Base-by-base conservation (phyloP, 1,284 basidiomycete genomes). In the Marasmius oreades region DNA sequence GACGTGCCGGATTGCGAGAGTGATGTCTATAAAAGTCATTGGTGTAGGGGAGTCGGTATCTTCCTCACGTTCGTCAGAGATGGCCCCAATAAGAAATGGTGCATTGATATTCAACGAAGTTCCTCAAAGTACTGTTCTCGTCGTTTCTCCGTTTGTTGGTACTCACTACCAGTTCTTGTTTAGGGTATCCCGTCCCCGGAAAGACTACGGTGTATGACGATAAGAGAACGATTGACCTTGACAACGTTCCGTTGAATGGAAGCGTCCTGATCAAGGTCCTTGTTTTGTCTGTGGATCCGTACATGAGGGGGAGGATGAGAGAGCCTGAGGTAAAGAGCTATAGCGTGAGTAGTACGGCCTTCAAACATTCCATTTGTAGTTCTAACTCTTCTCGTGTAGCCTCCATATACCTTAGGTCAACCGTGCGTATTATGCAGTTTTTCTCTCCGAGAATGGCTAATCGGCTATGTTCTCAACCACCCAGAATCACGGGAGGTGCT, bases 201-300 rank as follows among this genome's bases (percentile, higher is more conserved):
- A 61, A 67, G 59, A 68, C 67, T 5, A 60, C 65, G 10, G 57
- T 64, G 11, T 66, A 70, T 51, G 72, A 73, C 58, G 62, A 64
- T 23, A 63, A 62, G 22, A 61, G 67, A 31, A 63, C 62, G 10
- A 72, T 81, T 59, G 76, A 81, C 57, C 59, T 74, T 16, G 74
- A 76, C 10, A 67, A 59, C 10, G 68, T 68, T 3, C 59, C 69
- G 1, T 63, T 76, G 45, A 63, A 70, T 31, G 76, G 76, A 5
- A 75, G 76, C 2, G 54, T 77, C 55, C 66, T 80, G 14, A 47
- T 75, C 55, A 76, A 76, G 60, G 63, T 66, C 2, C 55, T 76
- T 8, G 66, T 66, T 0, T 53, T 77, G 14, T 71, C 72, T 18
- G 69, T 81, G 23, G 81, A 82, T 62, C 81, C 81, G 0, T 81